These are phyloP conservation scores for Groenewaldozyma auringiensis DNA, from an alignment of 1,139 yeast species.

Conservation along the genomic window DNA sequence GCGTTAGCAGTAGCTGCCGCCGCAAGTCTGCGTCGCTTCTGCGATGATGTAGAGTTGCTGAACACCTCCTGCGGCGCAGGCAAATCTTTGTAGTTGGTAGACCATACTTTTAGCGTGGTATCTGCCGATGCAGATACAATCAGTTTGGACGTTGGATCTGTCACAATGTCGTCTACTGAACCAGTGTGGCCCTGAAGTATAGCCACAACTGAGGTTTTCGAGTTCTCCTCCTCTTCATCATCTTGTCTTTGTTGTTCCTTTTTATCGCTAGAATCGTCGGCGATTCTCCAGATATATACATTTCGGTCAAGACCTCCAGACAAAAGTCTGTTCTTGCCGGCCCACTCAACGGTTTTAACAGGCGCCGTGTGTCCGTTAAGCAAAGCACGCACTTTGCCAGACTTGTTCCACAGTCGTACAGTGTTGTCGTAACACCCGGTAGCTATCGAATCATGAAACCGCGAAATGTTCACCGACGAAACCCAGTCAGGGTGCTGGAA, in stretches of 20 bases:
- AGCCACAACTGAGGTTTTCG: constrained; percentile 68
- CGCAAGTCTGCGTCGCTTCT: constrained; percentile 73
- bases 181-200: constrained; percentile 84
- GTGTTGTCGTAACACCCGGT: constrained; percentile 94
- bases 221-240: constrained; percentile 38
- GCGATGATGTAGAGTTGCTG: constrained; percentile 60
- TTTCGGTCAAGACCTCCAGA: constrained; percentile 88
- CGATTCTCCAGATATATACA: constrained; percentile 78
- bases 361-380: constrained; percentile 84
- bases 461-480: constrained; percentile 54
- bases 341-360: constrained; percentile 71
- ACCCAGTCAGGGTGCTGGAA: constrained; percentile 96
- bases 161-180: constrained; percentile 72
- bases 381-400: constrained; percentile 79
- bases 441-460: constrained; percentile 39
- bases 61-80: constrained; percentile 50
- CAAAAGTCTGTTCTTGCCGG: constrained; percentile 52
- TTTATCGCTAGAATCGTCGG: constrained; percentile 34
- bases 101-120: constrained; percentile 78
- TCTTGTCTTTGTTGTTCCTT: constrained; percentile 33
- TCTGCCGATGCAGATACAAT: constrained; percentile 85
- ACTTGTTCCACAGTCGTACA: constrained; percentile 77
- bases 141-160: constrained; percentile 41
- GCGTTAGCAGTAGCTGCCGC: constrained; percentile 56
- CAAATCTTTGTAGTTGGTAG: constrained; percentile 78